Evolutionary conservation across 495 filamentous ascomycete genomes (phyloP), one percentile per base, ranked within the genome.

Genomic region (Trichoderma gamsii): DNA sequence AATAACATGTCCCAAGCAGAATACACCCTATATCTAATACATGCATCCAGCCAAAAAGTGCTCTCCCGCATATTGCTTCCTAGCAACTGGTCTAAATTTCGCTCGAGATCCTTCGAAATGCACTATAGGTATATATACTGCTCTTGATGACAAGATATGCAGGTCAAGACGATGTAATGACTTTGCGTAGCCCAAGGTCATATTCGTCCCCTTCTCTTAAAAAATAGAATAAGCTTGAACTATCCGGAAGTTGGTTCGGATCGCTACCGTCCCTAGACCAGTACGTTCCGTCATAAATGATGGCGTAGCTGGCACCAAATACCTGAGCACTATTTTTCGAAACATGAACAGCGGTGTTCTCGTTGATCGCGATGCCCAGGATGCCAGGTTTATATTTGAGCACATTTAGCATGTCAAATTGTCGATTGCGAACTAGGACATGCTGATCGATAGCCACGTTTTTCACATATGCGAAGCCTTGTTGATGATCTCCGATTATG

Each of bases 341-440:
- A 16, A 77, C 75, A 3, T 76, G 72, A 5, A 77, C 66, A 16
- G 75, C 75, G 38, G 75, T 77, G 29, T 77, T 77, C 72, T 77
- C 75, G 56, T 77, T 74, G 35, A 75, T 73, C 1, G 72, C 71
- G 43, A 77, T 73, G 16, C 75, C 75, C 5, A 77, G 68, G 11
- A 77, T 70, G 67, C 76, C 75, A 0, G 75, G 75, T 41, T 70
- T 66, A 23, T 73, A 73, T 71, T 77, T 76, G 35, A 77, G 71
- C 46, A 77, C 74, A 23, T 77, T 71, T 41, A 75, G 73, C 74
- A 77, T 75, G 61, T 77, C 75, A 69, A 76, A 77, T 41, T 73
- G 72, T 16, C 75, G 74, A 63, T 66, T 68, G 38, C 75, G 75
- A 61, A 72, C 75, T 3, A 77, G 71, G 23, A 77, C 72, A 65